Base-by-base conservation (phyloP, 768 basidiomycete genomes). In the Agaricus blazei region DNA sequence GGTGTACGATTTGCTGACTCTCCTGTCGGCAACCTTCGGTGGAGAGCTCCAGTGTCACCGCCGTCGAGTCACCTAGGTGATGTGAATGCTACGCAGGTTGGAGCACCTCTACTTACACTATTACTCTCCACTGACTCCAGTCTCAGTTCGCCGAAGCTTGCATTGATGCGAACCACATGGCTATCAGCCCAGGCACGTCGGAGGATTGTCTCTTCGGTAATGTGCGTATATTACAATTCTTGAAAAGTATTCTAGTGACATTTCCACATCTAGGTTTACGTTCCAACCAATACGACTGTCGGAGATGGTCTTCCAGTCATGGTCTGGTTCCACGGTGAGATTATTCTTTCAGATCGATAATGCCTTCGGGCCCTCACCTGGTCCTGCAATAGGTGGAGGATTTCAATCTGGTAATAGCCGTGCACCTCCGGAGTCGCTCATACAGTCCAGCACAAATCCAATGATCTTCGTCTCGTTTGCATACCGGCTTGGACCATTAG, bases 151-250 rank as follows among this genome's bases (percentile, higher is more conserved):
- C 64, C 19, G 60, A 64, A 48, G 62, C 61, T 2, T 76, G 75
- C 52, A 70, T 76, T 45, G 54, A 59, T 27, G 66, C 72, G 1
- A 64, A 64, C 11, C 70, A 71, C 48, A 66, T 59, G 0, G 62
- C 58, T 1, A 64, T 71, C 1, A 54, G 58, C 1, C n/a, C 65
- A 24, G 65, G 68, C 12, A 69, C 68, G 34, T 68, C 71, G 9
- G 75, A 77, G 59, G 74, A 77, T 54, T 77, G 75, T 54, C 61
- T 77, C 1, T 77, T 74, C 53, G 72, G 71, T 48, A 77, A 77
- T 59, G 75, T 75, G 34, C 12, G 24, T 48, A 6, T 51, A 11
- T n/a, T 11, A 34, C 34, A 11, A 12, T 43, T 24, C 19, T 15
- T 26, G 11, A 34, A 34, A 34, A 14, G 36, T 24, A 47, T 41